Evolutionary conservation across 805 yeast species (phyloP), one percentile per base, ranked within the genome.

Genomic region (Allodekkera sacchari): DNA sequence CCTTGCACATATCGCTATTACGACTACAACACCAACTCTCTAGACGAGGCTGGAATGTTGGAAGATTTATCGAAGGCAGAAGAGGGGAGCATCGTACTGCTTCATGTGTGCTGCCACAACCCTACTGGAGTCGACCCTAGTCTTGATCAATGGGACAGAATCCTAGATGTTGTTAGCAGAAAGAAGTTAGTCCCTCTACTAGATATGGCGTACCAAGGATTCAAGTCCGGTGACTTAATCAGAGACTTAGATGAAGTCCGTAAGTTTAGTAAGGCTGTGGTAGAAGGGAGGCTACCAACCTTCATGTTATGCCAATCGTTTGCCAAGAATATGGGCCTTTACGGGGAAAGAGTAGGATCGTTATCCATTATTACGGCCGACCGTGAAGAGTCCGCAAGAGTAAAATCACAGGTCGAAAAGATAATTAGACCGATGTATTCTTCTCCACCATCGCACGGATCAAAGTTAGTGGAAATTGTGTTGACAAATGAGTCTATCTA

Each of bases 61-160:
- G 53, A 54, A 21, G 83, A 83, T 32, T 58, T 87, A 29, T 47
- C 62, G 16, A 49, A 55, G 22, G 77, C 77, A 24, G 70, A 70
- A 19, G 61, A 61, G 21, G 83, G 81, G 18, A 64, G 79, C 15
- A 70, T 74, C 32, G 78, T 87, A 15, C 66, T 88, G 35, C 69
- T 88, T 38, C 97, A 88, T 58, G 95, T 95, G 7, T 87, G 96
- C 55, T 92, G 96, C 50, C 96, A 88, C 64, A 89, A 88, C 66
- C 97, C 97, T 34, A 89, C 96, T 13, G 97, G 96, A 42, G 76
- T 88, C 55, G 96, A 88, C 54, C 92, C 94, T 39, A 74, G 84
- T 12, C 58, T 61, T 18, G 83, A 74, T 41, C 84, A 88, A 53
- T 87, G 95, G 96, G 66, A 70, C 39, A 59, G 69, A 54, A 83